Evolutionary conservation across 2,329 filamentous ascomycete genomes (phyloP), one percentile per base, ranked within the genome.

Genomic region (Davidsoniella neocaledoniae): DNA sequence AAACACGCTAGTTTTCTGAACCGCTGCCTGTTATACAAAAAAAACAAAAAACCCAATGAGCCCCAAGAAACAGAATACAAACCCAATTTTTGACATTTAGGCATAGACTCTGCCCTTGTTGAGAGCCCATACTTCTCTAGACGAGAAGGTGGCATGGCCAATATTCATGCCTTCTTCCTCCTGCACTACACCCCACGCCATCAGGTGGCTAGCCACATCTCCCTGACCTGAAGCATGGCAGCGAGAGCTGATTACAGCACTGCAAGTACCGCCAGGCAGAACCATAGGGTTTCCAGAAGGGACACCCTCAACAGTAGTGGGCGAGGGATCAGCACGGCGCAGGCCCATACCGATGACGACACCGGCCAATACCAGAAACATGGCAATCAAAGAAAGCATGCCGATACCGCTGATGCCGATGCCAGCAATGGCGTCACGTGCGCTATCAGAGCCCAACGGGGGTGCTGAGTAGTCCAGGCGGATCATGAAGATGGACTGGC

Each of bases 241-340:
- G 46, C 66, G 60, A 21, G 71, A 65, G 57, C 66, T 68, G 54
- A 76, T 57, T n/a, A 73, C 71, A 7, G 70, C 72, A 53, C 68
- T 72, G 60, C 71, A 74, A 40, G 64, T 62, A 9, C 71, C 71
- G 26, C 66, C 70, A 19, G 58, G 59, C 36, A 75, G 56, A 1
- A 64, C 64, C 21, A 75, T 65, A 19, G 72, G 72, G 60, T 74
- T 75, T 1, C 68, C 69, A 14, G 61, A 57, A 16, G 61, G 60
- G 8, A 57, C 56, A 40, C 64, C 65, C 50, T 63, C 61, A 5
- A 63, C 62, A 19, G 57, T 56, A 26, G 63, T 61, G 7, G 62
- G 59, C 2, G 62, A 58, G 2, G 61, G 56, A 7, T 66, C 60
- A 2, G 68, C 64, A 26, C 64, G 62, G 8, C 67, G 63, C 44